A percentile compares a stretch with the other conserved stretches of the same genome.
Conservation (phyloP, 768 basidiomycete genomes). For the Cystofilobasidium macerans region DNA sequence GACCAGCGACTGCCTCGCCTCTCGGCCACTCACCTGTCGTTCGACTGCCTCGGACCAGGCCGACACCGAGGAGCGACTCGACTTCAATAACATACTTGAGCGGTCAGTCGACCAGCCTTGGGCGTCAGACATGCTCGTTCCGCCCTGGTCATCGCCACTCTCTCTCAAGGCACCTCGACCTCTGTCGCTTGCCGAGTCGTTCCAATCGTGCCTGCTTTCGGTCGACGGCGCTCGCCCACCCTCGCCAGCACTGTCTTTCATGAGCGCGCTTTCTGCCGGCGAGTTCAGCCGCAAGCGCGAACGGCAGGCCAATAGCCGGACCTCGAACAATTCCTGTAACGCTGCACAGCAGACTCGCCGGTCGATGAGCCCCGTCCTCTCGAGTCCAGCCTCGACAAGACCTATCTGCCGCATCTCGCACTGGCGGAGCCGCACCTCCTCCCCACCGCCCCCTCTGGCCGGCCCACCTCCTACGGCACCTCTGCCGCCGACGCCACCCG, state of each 20-base stretch:
- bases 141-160: neutral
- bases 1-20: neutral
- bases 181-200: neutral
- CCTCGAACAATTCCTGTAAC: neutral
- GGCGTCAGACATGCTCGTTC: neutral
- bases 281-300: neutral
- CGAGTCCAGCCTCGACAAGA: neutral
- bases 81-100: neutral
- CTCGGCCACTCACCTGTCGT: neutral
- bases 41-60: neutral
- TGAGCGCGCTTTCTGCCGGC: slow-evolving; percentile 3
- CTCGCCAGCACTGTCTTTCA: neutral
- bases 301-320: neutral
- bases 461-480: neutral
- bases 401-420: neutral
- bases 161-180: neutral
- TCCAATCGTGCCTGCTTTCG: neutral
- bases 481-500: slow-evolving; percentile 1
- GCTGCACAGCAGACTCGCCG: neutral
- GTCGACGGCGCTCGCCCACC: neutral
- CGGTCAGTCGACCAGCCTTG: neutral
- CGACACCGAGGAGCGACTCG: neutral
- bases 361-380: neutral
- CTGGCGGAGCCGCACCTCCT: neutral
- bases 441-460: neutral